phyloP scores from a whole-genome alignment of 768 basidiomycete species.

The Pleurotus pulmonarius region DNA sequence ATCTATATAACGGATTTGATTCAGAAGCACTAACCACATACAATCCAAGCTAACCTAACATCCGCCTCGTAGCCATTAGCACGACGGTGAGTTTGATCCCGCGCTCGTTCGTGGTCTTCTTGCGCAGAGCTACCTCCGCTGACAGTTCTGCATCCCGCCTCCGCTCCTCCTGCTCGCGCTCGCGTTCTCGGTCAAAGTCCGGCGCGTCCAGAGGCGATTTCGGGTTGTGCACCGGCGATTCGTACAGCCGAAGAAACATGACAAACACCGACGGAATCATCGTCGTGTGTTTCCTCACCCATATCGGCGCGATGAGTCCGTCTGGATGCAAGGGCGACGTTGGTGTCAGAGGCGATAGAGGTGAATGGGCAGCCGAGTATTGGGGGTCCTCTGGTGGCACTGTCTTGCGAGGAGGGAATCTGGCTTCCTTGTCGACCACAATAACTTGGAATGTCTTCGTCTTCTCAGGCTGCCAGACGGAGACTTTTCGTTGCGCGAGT shows the following conservation, averaged over 20 bases:
- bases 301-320: conserved; percentile 95
- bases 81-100: conserved; percentile 95
- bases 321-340: conserved; percentile 91
- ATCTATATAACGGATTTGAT: conserved; percentile 41
- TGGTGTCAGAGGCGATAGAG: conserved; percentile 87
- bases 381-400: conserved; percentile 55
- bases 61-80: conserved; percentile 79
- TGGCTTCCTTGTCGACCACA: conserved; percentile 78
- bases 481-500: conserved; percentile 54
- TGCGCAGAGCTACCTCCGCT: conserved; percentile 73
- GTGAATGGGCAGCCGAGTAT: conserved; percentile 69
- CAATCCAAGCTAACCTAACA: conserved; percentile 62
- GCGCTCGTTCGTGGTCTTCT: conserved; percentile 77
- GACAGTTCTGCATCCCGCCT: conserved; percentile 73
- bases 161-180: conserved; percentile 66
- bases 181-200: conserved; percentile 50
- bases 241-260: conserved; percentile 81
- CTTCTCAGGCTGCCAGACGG: conserved; percentile 73
- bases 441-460: conserved; percentile 75
- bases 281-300: conserved; percentile 94
- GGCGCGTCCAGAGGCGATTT: conserved; percentile 53
- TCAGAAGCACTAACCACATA: background rate
- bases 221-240: conserved; percentile 44
- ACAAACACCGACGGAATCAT: conserved; percentile 93
- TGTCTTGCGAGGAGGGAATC: conserved; percentile 86